Evolutionary conservation across 164 flowering plant species (phyloP), one percentile per base, ranked within the genome.

Genomic region (Amborella trichopoda): DNA sequence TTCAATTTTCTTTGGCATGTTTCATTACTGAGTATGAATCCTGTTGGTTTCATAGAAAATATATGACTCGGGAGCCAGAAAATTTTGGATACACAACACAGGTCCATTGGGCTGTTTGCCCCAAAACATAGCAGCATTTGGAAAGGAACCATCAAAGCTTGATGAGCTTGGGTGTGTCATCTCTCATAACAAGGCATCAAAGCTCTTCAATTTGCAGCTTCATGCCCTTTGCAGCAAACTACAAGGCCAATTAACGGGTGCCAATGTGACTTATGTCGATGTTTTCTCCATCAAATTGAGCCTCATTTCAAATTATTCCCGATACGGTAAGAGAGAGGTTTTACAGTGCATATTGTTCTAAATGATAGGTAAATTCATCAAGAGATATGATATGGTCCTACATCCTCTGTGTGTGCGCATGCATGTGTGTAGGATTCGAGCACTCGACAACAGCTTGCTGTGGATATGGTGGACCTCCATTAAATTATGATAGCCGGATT

Each of bases 101-200:
- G 95, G 91, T 24, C 99, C 95, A 14, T 72, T 84, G 4, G 99
- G 96, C 33, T 84, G 96, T 74, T 75, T 91, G 52, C 54, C 96
- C 46, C 94, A 84, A 55, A 82, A 80, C 57, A 64, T 91, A 33
- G 90, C 83, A 5, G 65, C 46, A 38, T 91, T 87, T 33, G 99
- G 96, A 43, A 71, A 70, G 28, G 84, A 91, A 27, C 70, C 80
- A 14, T 69, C 84, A 3, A 87, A 80, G 68, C 81, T 91, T 32
- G 96, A 91, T 54, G 83, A 70, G 33, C 61, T 64, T 26, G 95
- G 96, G 49, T 91, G 99, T 43, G 88, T 91, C 14, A 65, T 58
- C 38, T 40, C 56, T 2, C 96, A 84, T 43, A 91, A 91, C 58
- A 77, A 73, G 55, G 99, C 91, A 33, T 74, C 95, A 23, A 84